Base-by-base conservation (phyloP, 164 flowering plant genomes). In the Stephania cephalantha region DNA sequence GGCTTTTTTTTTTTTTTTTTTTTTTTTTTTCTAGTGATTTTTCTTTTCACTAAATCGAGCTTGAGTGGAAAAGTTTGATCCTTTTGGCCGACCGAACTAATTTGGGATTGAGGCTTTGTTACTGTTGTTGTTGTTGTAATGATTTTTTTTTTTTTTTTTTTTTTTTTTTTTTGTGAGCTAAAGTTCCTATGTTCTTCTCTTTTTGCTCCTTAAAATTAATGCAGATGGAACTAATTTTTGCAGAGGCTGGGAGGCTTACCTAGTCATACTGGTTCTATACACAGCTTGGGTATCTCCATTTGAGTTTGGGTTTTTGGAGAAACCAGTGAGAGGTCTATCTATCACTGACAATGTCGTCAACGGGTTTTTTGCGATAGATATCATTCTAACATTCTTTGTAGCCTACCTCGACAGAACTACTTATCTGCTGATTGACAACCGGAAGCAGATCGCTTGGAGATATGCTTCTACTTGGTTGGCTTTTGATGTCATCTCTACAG, bases 221-320 rank as follows among this genome's bases (percentile, higher is more conserved):
- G 29, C 13, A 61, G 44, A 42, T 75, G 63, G 10, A 68, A 71
- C 30, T 78, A 69, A 22, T 35, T 75, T 25, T 77, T 87, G 84
- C 87, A 91, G 84, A 61, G 68, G 15, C 2, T 96, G 99, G 99
- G 88, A 90, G 80, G 84, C 88, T 3, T 91, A 81, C 81, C 87
- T 96, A 73, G 85, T 91, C 31, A 50, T 89, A 76, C 84, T 92
- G 63, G 98, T 94, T 13, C 20, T 91, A 50, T 94, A 90, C 77
- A 88, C 93, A 8, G 97, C 98, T 63, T 96, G 99, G 99, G 98
- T 84, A 10, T 96, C 95, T 5, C 97, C 97, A 10, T 94, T 92
- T 71, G 98, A 96, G 77, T 89, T 92, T 68, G 97, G 95, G 1
- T 94, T 96, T 82, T 83, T 96, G 15, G 73, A 77, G 12, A 85